phyloP scores from a whole-genome alignment of 225 moss, liverwort and hornwort genomes.

The Marchantia paleacea region DNA sequence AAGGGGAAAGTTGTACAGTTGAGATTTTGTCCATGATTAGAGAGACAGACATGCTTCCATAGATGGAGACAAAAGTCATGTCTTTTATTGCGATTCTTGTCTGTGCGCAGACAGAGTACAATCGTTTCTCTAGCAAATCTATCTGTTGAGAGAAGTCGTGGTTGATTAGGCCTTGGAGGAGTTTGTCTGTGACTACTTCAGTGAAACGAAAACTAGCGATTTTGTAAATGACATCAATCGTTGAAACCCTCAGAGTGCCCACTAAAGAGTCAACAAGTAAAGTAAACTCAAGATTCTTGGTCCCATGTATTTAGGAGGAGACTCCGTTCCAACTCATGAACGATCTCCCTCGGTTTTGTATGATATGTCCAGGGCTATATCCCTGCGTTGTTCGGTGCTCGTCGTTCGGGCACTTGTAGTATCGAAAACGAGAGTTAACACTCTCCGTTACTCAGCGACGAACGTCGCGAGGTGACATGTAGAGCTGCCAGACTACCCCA shows the following conservation, averaged over 20 bases:
- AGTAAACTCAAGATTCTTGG: conserved; percentile 2
- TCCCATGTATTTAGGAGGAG: not conserved
- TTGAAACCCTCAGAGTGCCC: conserved; percentile 16
- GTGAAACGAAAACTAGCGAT: conserved; percentile 15
- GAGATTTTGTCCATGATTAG: conserved; percentile 14
- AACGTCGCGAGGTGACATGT: not conserved
- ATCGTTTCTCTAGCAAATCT: conserved; percentile 14
- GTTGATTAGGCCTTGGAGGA: conserved; percentile 6
- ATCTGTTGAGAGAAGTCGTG: conserved; percentile 1
- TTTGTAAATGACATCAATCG: conserved; percentile 24
- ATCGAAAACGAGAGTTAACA: not conserved
- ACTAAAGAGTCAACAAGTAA: conserved; percentile 19
- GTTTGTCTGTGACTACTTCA: conserved; percentile 9
- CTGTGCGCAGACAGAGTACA: conserved; percentile 8
- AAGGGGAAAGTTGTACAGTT: conserved; percentile 17
- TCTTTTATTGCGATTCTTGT: conserved; percentile 16
- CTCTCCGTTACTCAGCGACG: not conserved
- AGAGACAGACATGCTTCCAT: not conserved
- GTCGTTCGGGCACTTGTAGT: not conserved
- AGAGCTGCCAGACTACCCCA: not conserved
- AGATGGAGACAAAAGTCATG: conserved; percentile 3
- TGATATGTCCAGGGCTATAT: not conserved
- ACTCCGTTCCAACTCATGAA: not conserved
- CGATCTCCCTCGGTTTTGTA: not conserved
- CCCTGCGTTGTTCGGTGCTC: not conserved